These are phyloP conservation scores for Eragrostis curvula DNA, from an alignment of 176 grass and related monocot genomes.

Conservation along the genomic window DNA sequence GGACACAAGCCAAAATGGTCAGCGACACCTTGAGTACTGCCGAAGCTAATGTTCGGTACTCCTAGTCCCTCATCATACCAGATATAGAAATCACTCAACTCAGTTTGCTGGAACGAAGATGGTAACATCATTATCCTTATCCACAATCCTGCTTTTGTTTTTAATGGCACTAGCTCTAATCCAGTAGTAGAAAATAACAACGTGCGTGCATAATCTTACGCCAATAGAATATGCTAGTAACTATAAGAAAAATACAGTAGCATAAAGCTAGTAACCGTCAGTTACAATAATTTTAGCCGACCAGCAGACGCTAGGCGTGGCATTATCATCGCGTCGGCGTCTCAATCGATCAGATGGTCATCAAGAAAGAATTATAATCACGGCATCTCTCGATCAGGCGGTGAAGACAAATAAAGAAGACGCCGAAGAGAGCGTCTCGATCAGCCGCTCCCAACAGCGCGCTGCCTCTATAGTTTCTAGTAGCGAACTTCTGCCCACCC, in stretches of 20 bases:
- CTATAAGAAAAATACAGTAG: too few relatives aligned
- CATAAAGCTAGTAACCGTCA: not conserved
- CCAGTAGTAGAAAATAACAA: not conserved
- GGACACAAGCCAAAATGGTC: slow-evolving; percentile 1
- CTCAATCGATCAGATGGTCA: not conserved
- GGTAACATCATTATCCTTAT: not conserved
- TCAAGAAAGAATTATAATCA: not conserved
- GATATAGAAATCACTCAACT: not conserved
- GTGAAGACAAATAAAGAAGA: not conserved
- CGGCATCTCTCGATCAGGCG: not conserved
- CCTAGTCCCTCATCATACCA: slow-evolving; percentile 1
- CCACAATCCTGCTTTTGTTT: not conserved
- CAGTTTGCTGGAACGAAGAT: not conserved
- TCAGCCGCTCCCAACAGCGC: slow-evolving; percentile 9
- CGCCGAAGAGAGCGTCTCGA: not conserved
- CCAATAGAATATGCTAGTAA: not conserved
- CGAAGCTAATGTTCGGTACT: slow-evolving; percentile 15
- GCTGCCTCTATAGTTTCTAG: not conserved
- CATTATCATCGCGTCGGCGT: not conserved
- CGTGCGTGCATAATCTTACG: not conserved
- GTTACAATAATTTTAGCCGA: slow-evolving; percentile 22
- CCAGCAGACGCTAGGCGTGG: not conserved
- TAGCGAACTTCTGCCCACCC: slow-evolving; percentile 11
- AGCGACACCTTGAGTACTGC: slow-evolving; percentile 3
- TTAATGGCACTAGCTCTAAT: not conserved